A percentile compares a stretch with the other conserved stretches of the same genome.
phyloP scores from a whole-genome alignment of 2,329 filamentous ascomycete genomes.

The Phaeophleospora eucalypticola region DNA sequence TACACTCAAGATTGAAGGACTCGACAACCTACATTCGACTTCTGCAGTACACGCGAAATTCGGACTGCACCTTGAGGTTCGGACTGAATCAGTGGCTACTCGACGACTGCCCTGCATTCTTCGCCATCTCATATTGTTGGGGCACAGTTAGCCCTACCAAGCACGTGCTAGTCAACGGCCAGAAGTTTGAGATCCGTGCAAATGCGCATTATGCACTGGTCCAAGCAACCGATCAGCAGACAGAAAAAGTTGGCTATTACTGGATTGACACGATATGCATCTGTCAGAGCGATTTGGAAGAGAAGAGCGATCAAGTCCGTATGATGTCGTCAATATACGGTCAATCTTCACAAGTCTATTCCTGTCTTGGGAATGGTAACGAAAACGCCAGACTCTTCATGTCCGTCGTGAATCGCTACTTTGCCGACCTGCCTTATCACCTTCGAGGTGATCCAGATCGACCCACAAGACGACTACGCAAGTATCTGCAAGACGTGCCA shows the following conservation, averaged over 20 bases:
- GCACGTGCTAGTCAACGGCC: neutral
- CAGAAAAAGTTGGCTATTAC: neutral
- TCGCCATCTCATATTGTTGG: neutral
- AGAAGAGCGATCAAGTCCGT: neutral
- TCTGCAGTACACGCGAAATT: no score
- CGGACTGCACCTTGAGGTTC: no score
- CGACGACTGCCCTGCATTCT: no score
- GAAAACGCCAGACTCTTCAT: neutral
- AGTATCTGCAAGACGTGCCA: neutral
- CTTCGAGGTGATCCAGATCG: neutral
- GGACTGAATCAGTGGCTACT: no score
- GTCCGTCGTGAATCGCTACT: no score
- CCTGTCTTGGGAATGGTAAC: neutral
- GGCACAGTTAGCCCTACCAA: neutral
- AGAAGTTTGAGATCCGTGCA: neutral
- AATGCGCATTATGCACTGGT: neutral
- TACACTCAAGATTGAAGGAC: no score
- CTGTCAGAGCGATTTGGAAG: neutral
- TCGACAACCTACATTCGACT: no score
- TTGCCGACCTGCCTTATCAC: no score
- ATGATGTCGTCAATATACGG: neutral
- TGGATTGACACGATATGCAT: neutral
- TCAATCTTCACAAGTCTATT: neutral
- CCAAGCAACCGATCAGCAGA: neutral
- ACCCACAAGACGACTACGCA: neutral